Percentiles rank a stretch among this genome's conserved stretches.
These are phyloP conservation scores for Podaxis sp. DNA, from an alignment of 768 basidiomycete species.

Conservation along the genomic window DNA sequence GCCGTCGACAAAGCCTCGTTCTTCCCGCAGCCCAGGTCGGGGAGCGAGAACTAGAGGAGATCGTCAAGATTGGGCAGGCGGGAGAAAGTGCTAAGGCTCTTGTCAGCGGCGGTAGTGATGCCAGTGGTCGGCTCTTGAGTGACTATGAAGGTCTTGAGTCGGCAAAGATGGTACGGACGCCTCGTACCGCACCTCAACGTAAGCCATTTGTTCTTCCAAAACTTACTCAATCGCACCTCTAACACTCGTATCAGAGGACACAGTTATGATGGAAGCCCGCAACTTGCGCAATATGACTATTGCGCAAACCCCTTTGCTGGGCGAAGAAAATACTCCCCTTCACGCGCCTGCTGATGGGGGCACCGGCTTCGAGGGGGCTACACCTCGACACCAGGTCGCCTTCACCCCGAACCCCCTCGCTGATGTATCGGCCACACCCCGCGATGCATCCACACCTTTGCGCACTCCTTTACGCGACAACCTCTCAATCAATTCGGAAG, in stretches of 20 bases:
- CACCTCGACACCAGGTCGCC: conserved; percentile 84
- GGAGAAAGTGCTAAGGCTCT: conserved; percentile 86
- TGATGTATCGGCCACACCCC: conserved; percentile 54
- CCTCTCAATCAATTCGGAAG: conserved; percentile 82
- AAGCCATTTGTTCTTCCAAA: conserved; percentile 27
- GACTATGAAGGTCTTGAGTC: conserved; percentile 89
- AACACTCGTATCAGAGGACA: conserved; percentile 66
- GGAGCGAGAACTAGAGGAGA: conserved; percentile 92
- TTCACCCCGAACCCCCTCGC: conserved; percentile 97
- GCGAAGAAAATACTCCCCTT: conserved; percentile 96
- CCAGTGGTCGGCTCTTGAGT: conserved; percentile 80
- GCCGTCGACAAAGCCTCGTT: conserved; percentile 76
- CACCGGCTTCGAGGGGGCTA: conserved; percentile 93
- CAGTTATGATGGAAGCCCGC: conserved; percentile 88
- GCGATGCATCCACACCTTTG: conserved; percentile 70
- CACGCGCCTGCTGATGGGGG: conserved; percentile 70
- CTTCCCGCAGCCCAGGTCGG: conserved; percentile 91
- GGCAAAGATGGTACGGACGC: conserved; percentile 91
- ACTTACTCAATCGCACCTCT: conserved; percentile 5
- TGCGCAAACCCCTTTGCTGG: conserved; percentile 89
- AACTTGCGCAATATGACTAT: conserved; percentile 94
- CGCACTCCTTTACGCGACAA: conserved; percentile 95
- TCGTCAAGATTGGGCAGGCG: conserved; percentile 95
- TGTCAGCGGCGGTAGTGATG: conserved; percentile 78
- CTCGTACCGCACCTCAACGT: conserved; percentile 92